These are phyloP conservation scores for Fusarium euwallaceae DNA, from an alignment of 2,329 filamentous ascomycete genomes.

Conservation along the genomic window DNA sequence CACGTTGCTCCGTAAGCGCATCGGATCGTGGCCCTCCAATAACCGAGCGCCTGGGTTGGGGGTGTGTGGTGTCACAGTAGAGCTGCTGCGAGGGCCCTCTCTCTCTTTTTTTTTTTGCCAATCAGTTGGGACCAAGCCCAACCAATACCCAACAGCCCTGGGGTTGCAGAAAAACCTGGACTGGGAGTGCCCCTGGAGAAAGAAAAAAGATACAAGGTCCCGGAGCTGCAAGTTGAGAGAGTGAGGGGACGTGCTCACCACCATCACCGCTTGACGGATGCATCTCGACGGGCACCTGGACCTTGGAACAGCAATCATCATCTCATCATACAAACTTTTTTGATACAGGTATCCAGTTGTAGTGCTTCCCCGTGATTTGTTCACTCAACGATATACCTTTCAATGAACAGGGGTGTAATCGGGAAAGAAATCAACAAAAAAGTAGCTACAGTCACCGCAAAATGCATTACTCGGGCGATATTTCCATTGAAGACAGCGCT, in stretches of 20 bases:
- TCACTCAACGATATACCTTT: slow-evolving; percentile 1
- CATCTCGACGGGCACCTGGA: slow-evolving; percentile 4
- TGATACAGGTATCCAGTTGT: not conserved
- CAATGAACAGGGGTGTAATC: slow-evolving; percentile 13
- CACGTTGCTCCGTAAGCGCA: slow-evolving; percentile 13
- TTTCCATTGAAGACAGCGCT: not conserved
- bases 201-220: not conserved
- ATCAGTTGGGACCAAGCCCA: slow-evolving; percentile 2
- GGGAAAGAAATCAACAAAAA: not conserved
- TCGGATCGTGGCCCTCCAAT: slow-evolving; percentile 21
- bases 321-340: slow-evolving; percentile 4
- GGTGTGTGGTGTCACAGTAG: slow-evolving; percentile 12
- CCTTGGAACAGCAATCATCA: slow-evolving; percentile 9
- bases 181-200: slow-evolving; percentile 9
- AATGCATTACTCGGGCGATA: not conserved
- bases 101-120: not conserved
- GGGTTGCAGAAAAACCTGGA: not conserved
- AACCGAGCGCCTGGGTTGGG: slow-evolving; percentile 10
- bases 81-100: no score
- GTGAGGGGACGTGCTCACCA: slow-evolving; percentile 26
- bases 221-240: slow-evolving; percentile 3
- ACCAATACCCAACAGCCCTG: not conserved
- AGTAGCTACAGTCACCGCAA: not conserved
- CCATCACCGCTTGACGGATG: slow-evolving; percentile 27
- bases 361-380: not conserved